Evolutionary conservation across 2,329 filamentous ascomycete genomes (phyloP).

Genomic region (Botryotinia globosa): DNA sequence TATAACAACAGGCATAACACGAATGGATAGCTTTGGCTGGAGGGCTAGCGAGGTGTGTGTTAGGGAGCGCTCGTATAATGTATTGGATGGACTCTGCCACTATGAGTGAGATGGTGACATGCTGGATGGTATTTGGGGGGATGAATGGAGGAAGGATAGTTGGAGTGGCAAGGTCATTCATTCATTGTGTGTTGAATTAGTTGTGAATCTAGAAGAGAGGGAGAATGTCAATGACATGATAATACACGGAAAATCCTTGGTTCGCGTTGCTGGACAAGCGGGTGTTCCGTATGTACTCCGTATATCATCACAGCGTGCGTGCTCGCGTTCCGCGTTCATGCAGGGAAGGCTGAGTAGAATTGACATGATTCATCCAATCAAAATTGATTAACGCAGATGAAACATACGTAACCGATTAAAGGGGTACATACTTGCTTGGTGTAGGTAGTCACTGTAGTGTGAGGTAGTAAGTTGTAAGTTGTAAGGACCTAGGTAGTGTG

Average conservation of each 20-base stretch:
- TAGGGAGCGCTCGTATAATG: neutral
- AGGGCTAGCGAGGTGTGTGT: no score
- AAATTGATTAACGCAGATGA: conserved; percentile 7
- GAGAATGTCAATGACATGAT: neutral
- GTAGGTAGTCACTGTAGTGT: no score
- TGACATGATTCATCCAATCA: conserved; percentile 5
- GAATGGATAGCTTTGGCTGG: neutral
- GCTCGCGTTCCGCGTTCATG: neutral
- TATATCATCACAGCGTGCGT: neutral
- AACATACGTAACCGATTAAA: neutral
- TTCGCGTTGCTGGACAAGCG: neutral
- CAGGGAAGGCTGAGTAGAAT: neutral
- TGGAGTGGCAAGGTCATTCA: neutral
- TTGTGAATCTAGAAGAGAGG: neutral
- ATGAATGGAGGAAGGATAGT: neutral
- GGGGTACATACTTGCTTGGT: neutral
- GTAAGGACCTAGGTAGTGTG: no score
- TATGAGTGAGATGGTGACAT: neutral
- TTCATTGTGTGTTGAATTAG: no score
- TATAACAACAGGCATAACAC: neutral
- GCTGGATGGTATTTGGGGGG: neutral
- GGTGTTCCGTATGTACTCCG: neutral
- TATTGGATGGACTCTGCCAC: neutral
- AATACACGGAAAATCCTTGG: neutral
- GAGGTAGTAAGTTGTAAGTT: no score